Percentiles rank a stretch among this genome's conserved stretches.
Evolutionary conservation across 2,329 filamentous ascomycete species (phyloP).

Genomic region (Penicillium glabrum): DNA sequence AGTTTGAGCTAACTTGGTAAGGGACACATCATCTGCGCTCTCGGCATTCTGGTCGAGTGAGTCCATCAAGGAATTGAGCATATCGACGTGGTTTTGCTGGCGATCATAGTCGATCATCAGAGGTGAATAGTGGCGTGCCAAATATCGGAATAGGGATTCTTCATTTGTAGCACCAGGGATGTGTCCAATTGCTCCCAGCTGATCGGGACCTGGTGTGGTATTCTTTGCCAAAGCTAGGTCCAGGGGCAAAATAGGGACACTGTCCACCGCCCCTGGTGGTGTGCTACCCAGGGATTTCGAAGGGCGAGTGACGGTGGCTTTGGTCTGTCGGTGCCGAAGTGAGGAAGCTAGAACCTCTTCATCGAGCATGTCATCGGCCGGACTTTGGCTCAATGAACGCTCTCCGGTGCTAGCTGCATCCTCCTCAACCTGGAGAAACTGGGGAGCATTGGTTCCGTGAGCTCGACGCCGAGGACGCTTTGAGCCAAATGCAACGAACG

Average conservation of each 20-base stretch:
- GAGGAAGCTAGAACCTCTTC: slow-evolving; percentile 55
- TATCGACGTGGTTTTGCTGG: slow-evolving; percentile 22
- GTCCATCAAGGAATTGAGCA: slow-evolving; percentile 36
- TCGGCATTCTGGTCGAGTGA: slow-evolving; percentile 56
- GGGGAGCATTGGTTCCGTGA: slow-evolving; percentile 40
- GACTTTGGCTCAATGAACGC: slow-evolving; percentile 50
- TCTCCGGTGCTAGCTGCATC: slow-evolving; percentile 49
- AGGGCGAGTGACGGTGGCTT: slow-evolving; percentile 47
- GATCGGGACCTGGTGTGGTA: slow-evolving; percentile 39
- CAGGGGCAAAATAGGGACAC: slow-evolving; percentile 50
- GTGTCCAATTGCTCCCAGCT: slow-evolving; percentile 52
- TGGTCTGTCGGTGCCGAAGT: slow-evolving; percentile 48
- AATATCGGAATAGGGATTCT: slow-evolving; percentile 40
- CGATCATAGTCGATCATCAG: slow-evolving; percentile 32
- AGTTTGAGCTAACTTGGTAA: slow-evolving; percentile 56
- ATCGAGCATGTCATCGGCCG: slow-evolving; percentile 58
- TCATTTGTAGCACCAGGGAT: slow-evolving; percentile 49
- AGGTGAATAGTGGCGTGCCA: slow-evolving; percentile 45
- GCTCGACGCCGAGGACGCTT: slow-evolving; percentile 47
- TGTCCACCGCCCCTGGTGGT: slow-evolving; percentile 50
- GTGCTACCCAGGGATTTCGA: slow-evolving; percentile 56
- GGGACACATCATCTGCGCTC: slow-evolving; percentile 51
- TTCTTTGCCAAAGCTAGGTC: slow-evolving; percentile 51
- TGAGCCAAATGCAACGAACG: slow-evolving; percentile 56
- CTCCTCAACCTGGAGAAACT: slow-evolving; percentile 41